phyloP scores from a whole-genome alignment of 306 rosid species.

The Trichosanthes truncata region DNA sequence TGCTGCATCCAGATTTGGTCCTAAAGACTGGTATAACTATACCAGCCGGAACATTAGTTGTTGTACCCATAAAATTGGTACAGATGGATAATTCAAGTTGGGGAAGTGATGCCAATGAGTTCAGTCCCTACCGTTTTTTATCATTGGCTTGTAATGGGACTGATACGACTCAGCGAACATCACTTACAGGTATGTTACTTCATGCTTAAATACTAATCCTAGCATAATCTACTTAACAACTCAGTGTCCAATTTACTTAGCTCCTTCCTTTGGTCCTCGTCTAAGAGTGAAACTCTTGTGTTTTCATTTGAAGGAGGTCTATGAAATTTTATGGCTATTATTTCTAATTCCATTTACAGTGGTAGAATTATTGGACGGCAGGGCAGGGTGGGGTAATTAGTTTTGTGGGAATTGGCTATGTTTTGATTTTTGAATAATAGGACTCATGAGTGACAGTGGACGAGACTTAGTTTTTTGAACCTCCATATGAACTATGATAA shows the following conservation, averaged over 20 bases:
- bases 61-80: slow-evolving; percentile 59
- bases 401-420: not conserved
- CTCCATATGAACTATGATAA: not conserved
- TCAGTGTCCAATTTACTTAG: not conserved
- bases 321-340: not conserved
- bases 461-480: not conserved
- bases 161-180: slow-evolving; percentile 18
- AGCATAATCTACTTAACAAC: not conserved
- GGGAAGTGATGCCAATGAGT: slow-evolving; percentile 60
- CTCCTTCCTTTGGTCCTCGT: not conserved
- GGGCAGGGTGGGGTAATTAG: not conserved
- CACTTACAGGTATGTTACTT: slow-evolving; percentile 23
- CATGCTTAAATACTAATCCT: not conserved
- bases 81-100: slow-evolving; percentile 60
- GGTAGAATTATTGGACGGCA: not conserved
- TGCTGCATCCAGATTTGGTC: slow-evolving; percentile 32
- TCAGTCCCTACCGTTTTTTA: slow-evolving; percentile 67
- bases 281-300: not conserved
- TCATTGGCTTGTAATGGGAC: slow-evolving; percentile 29
- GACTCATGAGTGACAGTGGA: not conserved
- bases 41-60: slow-evolving; percentile 62
- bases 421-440: not conserved
- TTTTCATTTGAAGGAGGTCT: not conserved
- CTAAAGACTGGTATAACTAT: slow-evolving; percentile 50
- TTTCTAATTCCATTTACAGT: not conserved